phyloP scores from a whole-genome alignment of 1,284 basidiomycete genomes.

The Apiotrichum porosum region DNA sequence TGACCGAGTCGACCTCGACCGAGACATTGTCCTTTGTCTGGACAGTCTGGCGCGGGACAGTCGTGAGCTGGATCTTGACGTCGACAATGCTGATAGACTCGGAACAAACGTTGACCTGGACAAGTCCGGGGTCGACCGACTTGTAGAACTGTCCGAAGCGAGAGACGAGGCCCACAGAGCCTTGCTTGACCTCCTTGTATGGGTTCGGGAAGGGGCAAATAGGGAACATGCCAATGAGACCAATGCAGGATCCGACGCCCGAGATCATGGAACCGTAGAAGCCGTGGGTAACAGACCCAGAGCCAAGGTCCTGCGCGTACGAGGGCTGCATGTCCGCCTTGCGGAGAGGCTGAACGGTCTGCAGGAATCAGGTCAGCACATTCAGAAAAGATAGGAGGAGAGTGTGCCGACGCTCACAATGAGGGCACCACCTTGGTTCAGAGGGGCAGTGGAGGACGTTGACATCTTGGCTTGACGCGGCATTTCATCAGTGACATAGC shows the following conservation, averaged over 20 bases:
- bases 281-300: constrained; percentile 58
- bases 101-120: constrained; percentile 87
- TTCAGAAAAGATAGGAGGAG: no score
- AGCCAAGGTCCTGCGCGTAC: constrained; percentile 81
- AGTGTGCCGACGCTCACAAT: no score
- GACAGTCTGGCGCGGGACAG: constrained; percentile 76
- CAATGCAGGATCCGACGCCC: constrained; percentile 47
- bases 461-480: constrained; percentile 29
- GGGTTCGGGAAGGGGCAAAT: constrained; percentile 68
- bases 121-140: constrained; percentile 86
- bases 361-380: neutral
- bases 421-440: no score
- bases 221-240: constrained; percentile 69
- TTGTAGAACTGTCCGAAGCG: constrained; percentile 67
- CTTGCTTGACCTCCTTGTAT: constrained; percentile 57
- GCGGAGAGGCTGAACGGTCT: constrained; percentile 46
- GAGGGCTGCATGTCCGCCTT: constrained; percentile 57
- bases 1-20: constrained; percentile 59
- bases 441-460: neutral
- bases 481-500: constrained; percentile 41
- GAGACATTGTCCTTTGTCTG: constrained; percentile 66
- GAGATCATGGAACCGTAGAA: constrained; percentile 78
- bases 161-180: constrained; percentile 79
- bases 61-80: constrained; percentile 87
- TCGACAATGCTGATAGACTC: constrained; percentile 74